Base-by-base conservation (phyloP, 2,329 filamentous ascomycete genomes). In the Hypoxylon sp. region DNA sequence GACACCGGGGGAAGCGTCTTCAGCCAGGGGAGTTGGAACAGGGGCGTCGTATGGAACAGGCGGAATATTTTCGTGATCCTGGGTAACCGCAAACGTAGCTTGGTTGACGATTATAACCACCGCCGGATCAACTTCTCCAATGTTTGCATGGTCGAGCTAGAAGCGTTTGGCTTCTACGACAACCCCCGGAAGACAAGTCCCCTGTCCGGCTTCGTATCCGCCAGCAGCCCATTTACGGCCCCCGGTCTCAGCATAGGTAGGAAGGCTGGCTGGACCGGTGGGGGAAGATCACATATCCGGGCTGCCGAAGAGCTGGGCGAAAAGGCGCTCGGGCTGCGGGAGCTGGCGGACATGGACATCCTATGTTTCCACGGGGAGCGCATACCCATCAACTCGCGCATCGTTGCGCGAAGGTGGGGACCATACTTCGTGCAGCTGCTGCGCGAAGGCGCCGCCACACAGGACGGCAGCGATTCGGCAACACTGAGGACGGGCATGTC, bases 61-160 rank as follows among this genome's bases (percentile, higher is more conserved):
- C 85, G 95, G 62, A 99, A 97, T 72, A 91, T 92, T 0, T 99
- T 98, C 77, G 92, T 98, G 27, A 94, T 99, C 62, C 81, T 99
- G 31, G 95, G 95, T 42, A 96, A 97, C 73, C 86, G 95, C 31
- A 97, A 96, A 75, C 83, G 95, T 61, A 97, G 91, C 66, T 81
- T 99, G 26, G 94, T 98, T 0, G 94, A 99, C 67, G 95, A 99
- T 74, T 99, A 99, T 75, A 98, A 98, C 72, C 95, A 98, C 70
- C 89, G 95, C 9, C 89, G 95, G 21, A 96, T 99, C 75, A 99
- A 99, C 75, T 99, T 98, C 73, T 91, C 90, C 8, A 96, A 99
- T 70, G 87, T 98, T 23, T 98, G 95, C 74, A 90, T 98, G 82
- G 94, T 99, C 7, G 95, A 99, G 74, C 81, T 99, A 9, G 95